Evolutionary conservation across 1,284 basidiomycete species (phyloP), one percentile per base, ranked within the genome.

Genomic region (Tremellales sp.): DNA sequence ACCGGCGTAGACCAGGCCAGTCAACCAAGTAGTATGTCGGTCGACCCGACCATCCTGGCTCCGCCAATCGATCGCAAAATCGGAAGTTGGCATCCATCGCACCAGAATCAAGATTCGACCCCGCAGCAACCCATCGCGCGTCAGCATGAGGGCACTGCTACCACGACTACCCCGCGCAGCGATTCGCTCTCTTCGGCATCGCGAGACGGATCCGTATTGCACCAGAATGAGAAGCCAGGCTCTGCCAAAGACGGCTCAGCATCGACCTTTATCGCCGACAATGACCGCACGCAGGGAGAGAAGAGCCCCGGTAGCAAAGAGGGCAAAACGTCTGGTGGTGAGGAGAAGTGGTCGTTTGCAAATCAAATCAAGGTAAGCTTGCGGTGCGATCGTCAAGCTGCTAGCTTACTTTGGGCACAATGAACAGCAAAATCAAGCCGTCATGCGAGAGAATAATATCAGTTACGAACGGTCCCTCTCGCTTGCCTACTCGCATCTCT

Each of bases 401-500:
- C 14, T 32, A 8, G 5, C n/a, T 16, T 14, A 14, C 22, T 26
- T 24, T 21, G n/a, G 12, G 7, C 28, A 35, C 39, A 24, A 43
- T 24, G 9, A 6, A 26, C 35, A 63, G 61, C 27, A 35, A 28
- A 57, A 63, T 47, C 59, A 61, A 41, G 28, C 50, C 24, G 46
- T 57, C 2, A 48, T 56, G 16, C 38, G 50, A 40, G 56, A 56
- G 10, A 37, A 54, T 12, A 43, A 47, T 34, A 18, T 58, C 6
- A 34, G 53, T 31, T 33, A 51, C 16, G 27, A 51, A 25, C 56
- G 53, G 4, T 52, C 58, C 13, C 49, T 69, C 18, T 43, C 58
- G 3, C 53, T 69, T 2, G 56, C 62, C 4, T 65, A 59, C 47
- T 47, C 63, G 40, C 50, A 66, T 48, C 60, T 69, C 8, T 62